Percentiles rank a stretch among this genome's conserved stretches.
These are phyloP conservation scores for Leccinum sublutescens DNA, from an alignment of 768 basidiomycete species.

Conservation along the genomic window DNA sequence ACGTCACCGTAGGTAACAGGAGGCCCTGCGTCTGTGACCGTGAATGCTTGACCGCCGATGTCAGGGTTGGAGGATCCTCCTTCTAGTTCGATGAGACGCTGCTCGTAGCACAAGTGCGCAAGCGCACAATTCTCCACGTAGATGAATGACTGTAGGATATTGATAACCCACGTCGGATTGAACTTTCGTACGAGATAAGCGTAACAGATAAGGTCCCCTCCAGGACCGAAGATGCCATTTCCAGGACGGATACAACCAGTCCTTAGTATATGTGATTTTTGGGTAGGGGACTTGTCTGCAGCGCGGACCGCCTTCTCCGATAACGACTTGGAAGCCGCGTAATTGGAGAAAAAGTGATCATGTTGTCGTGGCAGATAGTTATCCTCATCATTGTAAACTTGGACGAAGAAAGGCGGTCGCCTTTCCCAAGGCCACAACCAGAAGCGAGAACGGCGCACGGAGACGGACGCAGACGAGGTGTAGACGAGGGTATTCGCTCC, in stretches of 20 bases:
- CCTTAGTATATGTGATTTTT: constrained; percentile 39
- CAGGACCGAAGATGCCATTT: constrained; percentile 72
- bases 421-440: constrained; percentile 77
- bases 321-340: constrained; percentile 61
- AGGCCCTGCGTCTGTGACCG: constrained; percentile 62
- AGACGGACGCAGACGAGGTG: constrained; percentile 72
- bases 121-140: constrained; percentile 78
- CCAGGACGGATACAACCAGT: constrained; percentile 80
- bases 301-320: constrained; percentile 52
- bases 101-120: constrained; percentile 73
- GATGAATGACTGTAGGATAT: constrained; percentile 59
- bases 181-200: constrained; percentile 57
- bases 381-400: constrained; percentile 65
- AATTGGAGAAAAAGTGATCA: constrained; percentile 73
- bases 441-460: constrained; percentile 55
- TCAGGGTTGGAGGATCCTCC: constrained; percentile 49
- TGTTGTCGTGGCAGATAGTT: constrained; percentile 48
- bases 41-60: constrained; percentile 72
- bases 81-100: constrained; percentile 56
- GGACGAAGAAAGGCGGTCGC: constrained; percentile 54
- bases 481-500: constrained; percentile 63
- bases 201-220: constrained; percentile 68
- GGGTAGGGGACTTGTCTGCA: constrained; percentile 38
- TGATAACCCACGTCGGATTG: constrained; percentile 62
- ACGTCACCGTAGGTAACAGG: constrained; percentile 63